Evolutionary conservation across 2,329 filamentous ascomycete genomes (phyloP), one percentile per base, ranked within the genome.

Genomic region (Tolypocladium guangdongense): DNA sequence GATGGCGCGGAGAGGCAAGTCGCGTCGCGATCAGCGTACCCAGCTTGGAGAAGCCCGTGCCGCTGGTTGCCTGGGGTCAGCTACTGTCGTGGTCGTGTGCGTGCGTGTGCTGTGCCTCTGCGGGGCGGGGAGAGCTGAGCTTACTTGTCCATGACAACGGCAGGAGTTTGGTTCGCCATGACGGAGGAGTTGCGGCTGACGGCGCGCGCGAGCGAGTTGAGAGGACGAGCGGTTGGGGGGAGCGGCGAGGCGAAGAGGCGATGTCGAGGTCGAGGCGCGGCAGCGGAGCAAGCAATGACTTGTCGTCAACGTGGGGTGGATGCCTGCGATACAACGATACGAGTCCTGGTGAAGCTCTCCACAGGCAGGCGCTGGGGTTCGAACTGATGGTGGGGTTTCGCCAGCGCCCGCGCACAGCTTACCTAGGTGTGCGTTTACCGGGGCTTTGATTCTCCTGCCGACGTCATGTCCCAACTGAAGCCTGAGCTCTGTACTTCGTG

Each of bases 131-230:
- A 47, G 62, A 64, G 59, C 66, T 60, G 66, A 70, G 81, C 90
- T 76, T 86, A 96, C 93, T 99, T 99, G 93, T 99, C 93, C 92
- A 99, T 99, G 90, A 99, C 93, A 96, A 99, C 93, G 88, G 93
- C 93, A 66, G 93, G 93, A 71, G 93, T 97, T 84, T 97, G 92
- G 77, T 88, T 87, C 70, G 93, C 92, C 93, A 99, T 99, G 63
- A 55, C 64, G 64, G 59, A 51, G 53, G 52, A 55, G 53, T 50
- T 56, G 61, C 59, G 62, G 59, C 60, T 57, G 54, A 55, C 45
- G 37, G 52, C 55, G 57, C 62, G 61, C 61, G 57, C 56, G 43
- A 33, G 43, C 18, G 5, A 33, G 43, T 33, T 20, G 27, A 18
- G 27, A 11, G 43, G 27, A 14, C 27, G 43, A 47, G 47, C 24